phyloP scores from a whole-genome alignment of 306 rosid genomes.

The Ormosia emarginata region DNA sequence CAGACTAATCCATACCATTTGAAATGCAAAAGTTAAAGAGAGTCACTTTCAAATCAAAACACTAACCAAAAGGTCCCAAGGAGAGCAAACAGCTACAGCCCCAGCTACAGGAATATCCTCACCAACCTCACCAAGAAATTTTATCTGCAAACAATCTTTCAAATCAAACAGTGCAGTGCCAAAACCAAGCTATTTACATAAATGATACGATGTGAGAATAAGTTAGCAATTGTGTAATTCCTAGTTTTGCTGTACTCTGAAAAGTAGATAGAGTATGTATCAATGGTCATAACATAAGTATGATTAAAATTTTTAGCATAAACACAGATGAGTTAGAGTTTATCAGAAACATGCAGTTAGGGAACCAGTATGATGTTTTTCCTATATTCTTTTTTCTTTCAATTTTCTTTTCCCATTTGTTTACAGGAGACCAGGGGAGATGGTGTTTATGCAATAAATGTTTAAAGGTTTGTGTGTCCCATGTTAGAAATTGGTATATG shows the following conservation, averaged over 20 bases:
- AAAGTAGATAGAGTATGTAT: background rate
- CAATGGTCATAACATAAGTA: background rate
- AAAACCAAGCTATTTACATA: background rate
- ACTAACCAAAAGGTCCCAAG: slow-evolving; percentile 99
- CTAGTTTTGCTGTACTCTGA: background rate
- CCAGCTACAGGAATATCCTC: slow-evolving; percentile 76
- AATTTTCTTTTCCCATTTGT: background rate
- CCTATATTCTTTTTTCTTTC: background rate
- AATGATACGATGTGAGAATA: background rate
- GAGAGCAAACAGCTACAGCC: slow-evolving; percentile 87
- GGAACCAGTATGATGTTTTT: background rate
- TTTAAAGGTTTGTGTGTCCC: background rate
- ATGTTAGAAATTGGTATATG: background rate
- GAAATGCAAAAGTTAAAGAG: background rate
- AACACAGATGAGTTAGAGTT: slow-evolving; percentile 7
- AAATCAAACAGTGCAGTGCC: slow-evolving; percentile 19
- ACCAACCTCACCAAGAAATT: slow-evolving; percentile 96
- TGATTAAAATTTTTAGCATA: background rate
- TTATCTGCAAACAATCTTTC: slow-evolving; percentile 54
- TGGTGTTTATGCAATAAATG: background rate
- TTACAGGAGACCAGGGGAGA: background rate
- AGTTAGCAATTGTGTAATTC: background rate
- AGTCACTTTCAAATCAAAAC: slow-evolving; percentile 19
- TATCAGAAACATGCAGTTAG: background rate
- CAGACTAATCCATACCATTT: background rate